Base-by-base conservation (phyloP, 1,139 yeast genomes). In the Geotrichum bryndzae region DNA sequence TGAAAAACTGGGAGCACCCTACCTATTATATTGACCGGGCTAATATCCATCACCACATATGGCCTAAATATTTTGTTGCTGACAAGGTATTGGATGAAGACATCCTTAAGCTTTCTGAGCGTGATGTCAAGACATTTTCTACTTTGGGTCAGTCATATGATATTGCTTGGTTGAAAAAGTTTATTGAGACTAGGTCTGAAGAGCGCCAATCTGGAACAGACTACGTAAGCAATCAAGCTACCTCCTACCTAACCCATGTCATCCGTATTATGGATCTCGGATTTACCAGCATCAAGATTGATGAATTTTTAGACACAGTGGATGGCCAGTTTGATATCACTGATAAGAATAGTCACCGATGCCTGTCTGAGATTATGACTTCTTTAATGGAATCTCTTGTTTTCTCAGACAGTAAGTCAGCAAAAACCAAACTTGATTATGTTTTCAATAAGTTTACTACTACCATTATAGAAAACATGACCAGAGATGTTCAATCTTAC, bases 401-500 rank as follows among this genome's bases (percentile, higher is more conserved):
- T 50, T 64, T 67, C 22, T 64, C 69, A 13, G 60, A 67, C 1
- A 60, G 66, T 3, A 68, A 63, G 23, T 62, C 67, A 63, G 59
- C 62, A 2, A 61, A 64, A 10, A 61, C 58, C 51, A 66, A 72
- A 2, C 76, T 79, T 58, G 76, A 74, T 1, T 86, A 87, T 41
- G 71, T 88, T 15, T 73, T 84, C 51, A 77, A 77, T 1, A 70
- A 87, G 2, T 76, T 88, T 35, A 75, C 78, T n/a, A 70, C 72
- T 1, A 81, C 88, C 22, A 77, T 90, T 56, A 76, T 79, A 2
- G 76, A 53, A n/a, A 90, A 87, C 62, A 75, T 94, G 63, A 83
- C 90, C 0, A 96, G 92, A 2, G 96, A 92, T 54, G 88, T 87
- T 7, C 76, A 82, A 56, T 83, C 82, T 23, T 85, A 89, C 58